A percentile compares a stretch with the other conserved stretches of the same genome.
Evolutionary conservation across 2,329 filamentous ascomycete genomes (phyloP).

Genomic region (Paecilomyces niveus): DNA sequence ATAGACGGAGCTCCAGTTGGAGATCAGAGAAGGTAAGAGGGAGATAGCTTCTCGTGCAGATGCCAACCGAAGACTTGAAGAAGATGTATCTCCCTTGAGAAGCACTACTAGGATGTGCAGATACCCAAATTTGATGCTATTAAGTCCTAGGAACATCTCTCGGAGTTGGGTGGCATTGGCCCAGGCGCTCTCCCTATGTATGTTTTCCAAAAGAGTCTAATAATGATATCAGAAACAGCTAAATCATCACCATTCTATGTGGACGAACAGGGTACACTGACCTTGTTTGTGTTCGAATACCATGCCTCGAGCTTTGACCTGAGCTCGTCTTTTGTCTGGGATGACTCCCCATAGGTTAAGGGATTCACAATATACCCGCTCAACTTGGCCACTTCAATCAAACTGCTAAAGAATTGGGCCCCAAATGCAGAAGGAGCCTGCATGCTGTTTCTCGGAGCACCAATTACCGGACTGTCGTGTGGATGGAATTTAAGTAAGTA

Average conservation of each 20-base stretch:
- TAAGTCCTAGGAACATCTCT: constrained; percentile 9
- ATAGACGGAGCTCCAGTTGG: constrained; percentile 10
- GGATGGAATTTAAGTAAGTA: not conserved
- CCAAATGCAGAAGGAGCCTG: not conserved
- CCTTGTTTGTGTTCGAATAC: not conserved
- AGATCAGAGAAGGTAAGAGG: constrained; percentile 6
- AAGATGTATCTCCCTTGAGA: constrained; percentile 2
- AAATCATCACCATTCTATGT: not conserved
- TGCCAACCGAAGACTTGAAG: not conserved
- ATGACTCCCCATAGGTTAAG: not conserved
- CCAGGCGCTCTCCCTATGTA: not conserved
- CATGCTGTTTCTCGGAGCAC: not conserved
- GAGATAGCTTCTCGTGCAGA: constrained; percentile 10
- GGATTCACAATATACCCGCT: not conserved
- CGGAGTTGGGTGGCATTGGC: constrained; percentile 1
- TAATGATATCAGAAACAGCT: not conserved
- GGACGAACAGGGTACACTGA: not conserved
- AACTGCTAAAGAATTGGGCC: not conserved
- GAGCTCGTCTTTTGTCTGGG: not conserved
- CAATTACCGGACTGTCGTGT: not conserved
- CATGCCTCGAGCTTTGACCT: not conserved
- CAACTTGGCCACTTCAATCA: not conserved
- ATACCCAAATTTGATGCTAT: not conserved
- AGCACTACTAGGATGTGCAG: constrained; percentile 2
- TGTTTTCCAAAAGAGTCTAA: not conserved